Evolutionary conservation across 202 grass and related monocot species (phyloP).

Genomic region (Panicum virgatum): DNA sequence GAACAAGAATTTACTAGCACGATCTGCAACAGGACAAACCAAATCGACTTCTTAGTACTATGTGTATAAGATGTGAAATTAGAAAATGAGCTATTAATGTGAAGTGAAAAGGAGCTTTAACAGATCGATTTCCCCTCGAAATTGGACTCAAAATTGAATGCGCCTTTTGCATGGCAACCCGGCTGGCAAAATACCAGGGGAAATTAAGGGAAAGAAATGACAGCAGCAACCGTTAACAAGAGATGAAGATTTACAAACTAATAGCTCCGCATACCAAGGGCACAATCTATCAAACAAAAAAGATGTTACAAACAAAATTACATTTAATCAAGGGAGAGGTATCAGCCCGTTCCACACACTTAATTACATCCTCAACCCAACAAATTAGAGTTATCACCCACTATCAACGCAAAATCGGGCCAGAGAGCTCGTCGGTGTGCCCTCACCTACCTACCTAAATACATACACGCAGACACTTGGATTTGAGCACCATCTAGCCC

Average conservation of each 20-base stretch:
- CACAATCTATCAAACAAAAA: neutral
- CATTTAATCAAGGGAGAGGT: conserved; percentile 41
- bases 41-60: too few relatives aligned
- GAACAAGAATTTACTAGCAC: too few relatives aligned
- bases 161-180: too few relatives aligned
- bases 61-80: too few relatives aligned
- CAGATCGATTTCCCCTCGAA: too few relatives aligned
- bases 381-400: conserved; percentile 11
- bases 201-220: too few relatives aligned
- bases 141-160: too few relatives aligned
- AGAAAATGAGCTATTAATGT: too few relatives aligned
- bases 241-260: neutral
- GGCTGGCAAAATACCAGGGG: too few relatives aligned
- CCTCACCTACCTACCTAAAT: conserved; percentile 27
- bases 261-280: neutral
- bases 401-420: conserved; percentile 30
- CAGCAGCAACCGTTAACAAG: too few relatives aligned
- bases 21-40: too few relatives aligned
- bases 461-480: neutral
- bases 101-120: too few relatives aligned
- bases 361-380: conserved; percentile 51
- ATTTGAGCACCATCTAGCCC: conserved; percentile 30
- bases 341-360: neutral
- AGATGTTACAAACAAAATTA: neutral
- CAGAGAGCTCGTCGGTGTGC: conserved; percentile 25